Conservation (phyloP, 306 rosid species). For the Betula pendula region DNA sequence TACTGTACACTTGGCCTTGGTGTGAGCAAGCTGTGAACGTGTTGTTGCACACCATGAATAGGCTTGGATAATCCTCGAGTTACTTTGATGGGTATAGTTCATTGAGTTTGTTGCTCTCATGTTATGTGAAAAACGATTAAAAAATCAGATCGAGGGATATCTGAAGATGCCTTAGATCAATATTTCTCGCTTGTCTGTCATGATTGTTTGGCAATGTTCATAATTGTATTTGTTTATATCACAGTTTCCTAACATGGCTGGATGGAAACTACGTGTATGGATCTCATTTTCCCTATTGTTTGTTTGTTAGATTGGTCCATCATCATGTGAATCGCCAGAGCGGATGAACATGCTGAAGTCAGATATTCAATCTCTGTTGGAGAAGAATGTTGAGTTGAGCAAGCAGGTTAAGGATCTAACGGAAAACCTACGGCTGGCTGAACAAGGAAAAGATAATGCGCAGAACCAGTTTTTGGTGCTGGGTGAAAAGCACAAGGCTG, state of each 20-base stretch:
- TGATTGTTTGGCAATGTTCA: not conserved
- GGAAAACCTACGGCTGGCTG: conserved; percentile 58
- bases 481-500: conserved; percentile 77
- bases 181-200: not conserved
- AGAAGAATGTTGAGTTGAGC: conserved; percentile 56
- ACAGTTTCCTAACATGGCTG: not conserved
- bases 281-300: not conserved
- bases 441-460: conserved; percentile 69
- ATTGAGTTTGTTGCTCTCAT: not conserved
- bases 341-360: conserved; percentile 45
- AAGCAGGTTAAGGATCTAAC: conserved; percentile 51
- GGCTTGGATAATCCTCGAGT: conserved; percentile 3
- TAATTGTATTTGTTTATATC: not conserved
- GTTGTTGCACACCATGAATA: not conserved
- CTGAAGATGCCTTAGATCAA: not conserved
- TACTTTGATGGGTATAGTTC: not conserved
- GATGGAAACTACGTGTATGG: not conserved
- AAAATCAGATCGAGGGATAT: not conserved
- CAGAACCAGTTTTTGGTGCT: conserved; percentile 56
- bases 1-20: not conserved
- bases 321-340: conserved; percentile 56
- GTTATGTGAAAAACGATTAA: not conserved
- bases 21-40: not conserved
- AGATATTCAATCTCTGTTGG: conserved; percentile 44
- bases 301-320: conserved; percentile 46